Evolutionary conservation across 2,329 filamentous ascomycete species (phyloP), one percentile per base, ranked within the genome.

Genomic region (Ophiostoma sp.): DNA sequence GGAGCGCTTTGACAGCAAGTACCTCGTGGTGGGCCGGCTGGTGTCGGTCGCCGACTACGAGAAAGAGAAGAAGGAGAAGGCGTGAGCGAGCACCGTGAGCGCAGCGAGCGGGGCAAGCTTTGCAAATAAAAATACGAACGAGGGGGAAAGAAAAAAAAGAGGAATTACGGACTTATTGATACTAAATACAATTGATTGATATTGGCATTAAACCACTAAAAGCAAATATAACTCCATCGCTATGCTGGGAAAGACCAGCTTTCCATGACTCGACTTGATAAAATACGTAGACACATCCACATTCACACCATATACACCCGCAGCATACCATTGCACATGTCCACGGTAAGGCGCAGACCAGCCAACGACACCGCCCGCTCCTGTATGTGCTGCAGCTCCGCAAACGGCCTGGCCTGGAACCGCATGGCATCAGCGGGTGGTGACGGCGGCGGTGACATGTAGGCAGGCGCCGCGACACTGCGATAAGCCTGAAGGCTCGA

Each of bases 1-100:
- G 85, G 94, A 97, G 84, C 88, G 94, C 77, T 99, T 99, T 82
- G 84, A 87, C 75, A 93, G 95, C 82, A 98, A 99, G 87, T 99
- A 99, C 82, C 85, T 97, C 31, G 90, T 98, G n/a, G 94, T 99
- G 17, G 96, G 96, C 25, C 92, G 90, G 83, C 83, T 99, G 79
- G 92, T 98, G 31, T 82, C 87, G 1, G 84, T 82, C 31, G 82
- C 78, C 2, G 84, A 87, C 28, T 79, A 82, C 75, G 77, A 76
- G 15, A 78, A 80, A 73, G 42, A 42, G 52, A 52, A 71, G 15
- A 73, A 73, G 50, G 68, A 57, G 42, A 33, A 66, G 66, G 73
- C n/a, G n/a, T n/a, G n/a, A n/a, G n/a, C n/a, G n/a, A n/a, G n/a
- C n/a, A n/a, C n/a, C n/a, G n/a, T n/a, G n/a, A n/a, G n/a, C n/a